Percentiles rank a stretch among this genome's conserved stretches.
phyloP scores from a whole-genome alignment of 2,329 filamentous ascomycete genomes.

The Gnomoniopsis smithogilvyi region DNA sequence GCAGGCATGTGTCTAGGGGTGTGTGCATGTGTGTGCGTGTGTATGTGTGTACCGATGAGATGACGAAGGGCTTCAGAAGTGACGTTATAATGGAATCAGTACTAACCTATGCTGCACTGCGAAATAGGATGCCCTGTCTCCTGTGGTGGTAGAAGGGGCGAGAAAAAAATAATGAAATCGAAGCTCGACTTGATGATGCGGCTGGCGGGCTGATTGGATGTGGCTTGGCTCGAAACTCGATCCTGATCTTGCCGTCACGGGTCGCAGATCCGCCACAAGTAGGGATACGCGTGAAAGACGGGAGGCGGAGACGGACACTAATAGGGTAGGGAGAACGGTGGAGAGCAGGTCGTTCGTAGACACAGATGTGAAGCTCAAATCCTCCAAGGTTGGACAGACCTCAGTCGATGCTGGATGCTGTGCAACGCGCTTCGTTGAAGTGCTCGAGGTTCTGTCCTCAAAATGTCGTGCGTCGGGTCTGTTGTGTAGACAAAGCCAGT shows the following conservation, averaged over 20 bases:
- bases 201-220: neutral
- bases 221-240: neutral
- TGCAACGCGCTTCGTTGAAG: too few species aligned
- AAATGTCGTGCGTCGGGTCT: too few species aligned
- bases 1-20: neutral
- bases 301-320: neutral
- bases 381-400: too few species aligned
- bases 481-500: too few species aligned
- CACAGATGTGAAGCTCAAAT: neutral
- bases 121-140: neutral
- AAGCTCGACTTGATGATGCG: neutral
- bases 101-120: slow-evolving; percentile 1
- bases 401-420: too few species aligned
- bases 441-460: too few species aligned
- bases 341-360: neutral
- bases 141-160: neutral
- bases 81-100: neutral
- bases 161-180: neutral
- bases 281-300: neutral
- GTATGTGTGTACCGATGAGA: neutral
- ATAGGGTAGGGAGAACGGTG: neutral
- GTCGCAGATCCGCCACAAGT: slow-evolving; percentile 5
- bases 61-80: neutral
- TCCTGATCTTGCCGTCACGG: slow-evolving; percentile 8
- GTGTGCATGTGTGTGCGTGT: too few species aligned